phyloP scores from a whole-genome alignment of 192 early-diverging fungal species.

The Mortierella alpina region DNA sequence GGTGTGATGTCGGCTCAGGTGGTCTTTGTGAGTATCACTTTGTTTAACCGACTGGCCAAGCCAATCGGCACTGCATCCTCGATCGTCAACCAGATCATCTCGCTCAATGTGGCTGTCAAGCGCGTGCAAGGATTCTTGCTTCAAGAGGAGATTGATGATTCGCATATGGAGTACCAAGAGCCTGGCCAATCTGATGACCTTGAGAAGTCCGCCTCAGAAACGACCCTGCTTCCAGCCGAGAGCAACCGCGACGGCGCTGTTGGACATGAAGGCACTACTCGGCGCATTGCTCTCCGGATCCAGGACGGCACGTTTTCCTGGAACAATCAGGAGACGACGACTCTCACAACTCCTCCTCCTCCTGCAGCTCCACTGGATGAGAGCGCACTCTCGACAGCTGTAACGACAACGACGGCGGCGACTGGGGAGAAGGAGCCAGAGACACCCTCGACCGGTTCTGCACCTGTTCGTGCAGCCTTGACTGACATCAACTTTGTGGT shows the following conservation, averaged over 20 bases:
- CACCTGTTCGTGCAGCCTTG: conserved; percentile 11
- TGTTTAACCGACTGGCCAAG: conserved; percentile 20
- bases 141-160: conserved; percentile 28
- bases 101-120: conserved; percentile 11
- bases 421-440: conserved; percentile 11
- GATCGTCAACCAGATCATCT: conserved; percentile 13
- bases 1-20: conserved; percentile 21
- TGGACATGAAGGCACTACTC: neutral
- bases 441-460: conserved; percentile 7
- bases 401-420: conserved; percentile 3
- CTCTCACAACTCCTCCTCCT: neutral
- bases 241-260: neutral
- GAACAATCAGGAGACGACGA: neutral
- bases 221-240: neutral
- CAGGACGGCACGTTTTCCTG: conserved; percentile 34
- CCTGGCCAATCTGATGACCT: neutral
- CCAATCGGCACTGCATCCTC: conserved; percentile 25
- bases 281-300: neutral
- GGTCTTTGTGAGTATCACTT: conserved; percentile 28
- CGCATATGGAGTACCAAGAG: conserved; percentile 11
- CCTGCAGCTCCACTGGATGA: neutral
- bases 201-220: neutral
- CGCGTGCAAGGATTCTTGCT: conserved; percentile 23
- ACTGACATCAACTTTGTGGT: conserved; percentile 37
- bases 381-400: neutral